These are phyloP conservation scores for Pichia terricola DNA, from an alignment of 1,139 yeast species.

Conservation along the genomic window DNA sequence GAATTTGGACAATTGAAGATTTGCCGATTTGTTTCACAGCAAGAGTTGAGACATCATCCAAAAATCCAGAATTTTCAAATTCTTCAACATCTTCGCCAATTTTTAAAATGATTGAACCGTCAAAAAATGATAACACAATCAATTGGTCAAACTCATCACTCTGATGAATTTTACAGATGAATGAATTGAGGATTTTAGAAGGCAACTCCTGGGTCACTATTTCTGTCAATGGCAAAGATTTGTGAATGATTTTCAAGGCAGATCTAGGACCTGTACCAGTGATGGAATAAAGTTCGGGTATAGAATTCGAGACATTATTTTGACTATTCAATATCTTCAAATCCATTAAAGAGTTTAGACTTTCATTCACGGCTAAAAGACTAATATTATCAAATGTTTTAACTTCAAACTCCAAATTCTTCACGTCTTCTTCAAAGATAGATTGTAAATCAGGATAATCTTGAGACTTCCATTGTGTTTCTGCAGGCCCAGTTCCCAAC, in stretches of 20 bases:
- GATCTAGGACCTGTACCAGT: slow-evolving; percentile 35
- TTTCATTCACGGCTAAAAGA: slow-evolving; percentile 42
- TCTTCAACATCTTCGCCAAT: slow-evolving; percentile 78
- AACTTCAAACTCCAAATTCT: slow-evolving; percentile 26
- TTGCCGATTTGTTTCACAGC: slow-evolving; percentile 63
- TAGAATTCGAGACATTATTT: slow-evolving; percentile 23
- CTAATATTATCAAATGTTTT: slow-evolving; percentile 47
- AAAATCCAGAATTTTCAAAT: slow-evolving; percentile 56
- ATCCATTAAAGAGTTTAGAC: slow-evolving; percentile 47
- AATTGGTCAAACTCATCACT: slow-evolving; percentile 49
- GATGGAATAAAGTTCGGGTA: slow-evolving; percentile 30
- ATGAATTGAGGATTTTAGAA: slow-evolving; percentile 47
- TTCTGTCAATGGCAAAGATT: slow-evolving; percentile 52
- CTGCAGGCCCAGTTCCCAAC: slow-evolving; percentile 47
- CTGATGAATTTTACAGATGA: slow-evolving; percentile 43
- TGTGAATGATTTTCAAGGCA: slow-evolving; percentile 40
- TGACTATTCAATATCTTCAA: slow-evolving; percentile 26
- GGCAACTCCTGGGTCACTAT: slow-evolving; percentile 71
- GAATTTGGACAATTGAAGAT: slow-evolving; percentile 60
- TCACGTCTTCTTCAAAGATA: slow-evolving; percentile 19
- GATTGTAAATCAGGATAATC: slow-evolving; percentile 24
- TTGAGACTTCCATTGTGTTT: slow-evolving; percentile 25
- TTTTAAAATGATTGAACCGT: slow-evolving; percentile 63
- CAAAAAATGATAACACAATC: slow-evolving; percentile 56
- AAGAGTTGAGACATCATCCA: slow-evolving; percentile 50